These are phyloP conservation scores for Solanum virginianum DNA, from an alignment of 257 asterid genomes.

Conservation along the genomic window DNA sequence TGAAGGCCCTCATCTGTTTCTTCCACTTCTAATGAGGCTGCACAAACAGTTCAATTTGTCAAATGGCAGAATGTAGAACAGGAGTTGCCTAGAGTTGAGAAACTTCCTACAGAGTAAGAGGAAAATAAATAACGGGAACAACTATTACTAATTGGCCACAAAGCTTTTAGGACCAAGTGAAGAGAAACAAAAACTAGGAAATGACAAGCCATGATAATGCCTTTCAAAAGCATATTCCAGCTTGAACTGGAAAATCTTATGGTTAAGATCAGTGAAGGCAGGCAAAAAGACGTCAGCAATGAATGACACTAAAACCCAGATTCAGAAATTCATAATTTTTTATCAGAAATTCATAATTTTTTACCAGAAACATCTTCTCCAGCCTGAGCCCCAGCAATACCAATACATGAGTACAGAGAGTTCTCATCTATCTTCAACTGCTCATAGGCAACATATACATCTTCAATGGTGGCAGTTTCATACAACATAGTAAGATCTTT, in stretches of 20 bases:
- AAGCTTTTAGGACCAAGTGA: not conserved
- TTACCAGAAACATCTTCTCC: slow-evolving; percentile 68
- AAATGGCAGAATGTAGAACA: not conserved
- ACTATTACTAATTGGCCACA: not conserved
- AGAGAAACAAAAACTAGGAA: not conserved
- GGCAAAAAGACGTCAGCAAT: not conserved
- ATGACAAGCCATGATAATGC: not conserved
- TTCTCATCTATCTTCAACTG: slow-evolving; percentile 78
- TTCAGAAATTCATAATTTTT: not conserved
- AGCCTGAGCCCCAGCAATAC: slow-evolving; percentile 81
- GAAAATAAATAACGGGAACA: not conserved
- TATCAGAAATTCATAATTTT: slow-evolving; percentile 28
- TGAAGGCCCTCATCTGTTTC: slow-evolving; percentile 47
- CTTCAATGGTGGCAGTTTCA: slow-evolving; percentile 75
- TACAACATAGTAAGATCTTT: slow-evolving; percentile 72
- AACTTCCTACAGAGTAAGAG: not conserved
- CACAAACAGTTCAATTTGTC: not conserved
- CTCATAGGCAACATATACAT: slow-evolving; percentile 70
- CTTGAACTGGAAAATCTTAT: not conserved
- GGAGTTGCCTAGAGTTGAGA: not conserved
- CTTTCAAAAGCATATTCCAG: not conserved
- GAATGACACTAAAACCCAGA: not conserved
- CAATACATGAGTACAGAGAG: slow-evolving; percentile 85
- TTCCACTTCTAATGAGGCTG: slow-evolving; percentile 48
- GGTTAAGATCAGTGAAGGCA: not conserved